phyloP scores from a whole-genome alignment of 2,329 filamentous ascomycete genomes.

The Neophaeococcomyces mojaviensis region DNA sequence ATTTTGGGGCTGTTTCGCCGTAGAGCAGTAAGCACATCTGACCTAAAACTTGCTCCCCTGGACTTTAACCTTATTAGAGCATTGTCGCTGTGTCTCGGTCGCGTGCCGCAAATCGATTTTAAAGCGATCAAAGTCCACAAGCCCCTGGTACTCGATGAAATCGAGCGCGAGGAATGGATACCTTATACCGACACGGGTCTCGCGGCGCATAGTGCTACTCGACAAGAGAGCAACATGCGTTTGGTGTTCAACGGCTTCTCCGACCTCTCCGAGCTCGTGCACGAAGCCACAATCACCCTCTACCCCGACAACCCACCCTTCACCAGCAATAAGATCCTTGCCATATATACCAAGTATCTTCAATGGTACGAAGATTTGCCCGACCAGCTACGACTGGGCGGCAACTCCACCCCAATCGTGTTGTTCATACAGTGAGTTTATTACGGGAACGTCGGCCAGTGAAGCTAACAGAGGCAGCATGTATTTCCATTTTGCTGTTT shows the following conservation, averaged over 20 bases:
- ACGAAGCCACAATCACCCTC: slow-evolving; percentile 1
- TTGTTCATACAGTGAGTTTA: slow-evolving; percentile 8
- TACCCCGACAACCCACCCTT: neutral
- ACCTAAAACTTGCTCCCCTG: neutral
- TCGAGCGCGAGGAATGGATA: slow-evolving; percentile 7
- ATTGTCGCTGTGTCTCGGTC: slow-evolving; percentile 3
- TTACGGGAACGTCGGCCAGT: neutral
- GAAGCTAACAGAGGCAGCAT: slow-evolving; percentile 4
- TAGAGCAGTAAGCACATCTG: slow-evolving; percentile 6
- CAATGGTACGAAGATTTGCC: slow-evolving; percentile 7
- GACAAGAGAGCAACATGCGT: slow-evolving; percentile 3
- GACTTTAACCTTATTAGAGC: slow-evolving; percentile 1
- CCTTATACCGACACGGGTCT: slow-evolving; percentile 5
- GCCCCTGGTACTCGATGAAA: slow-evolving; percentile 8
- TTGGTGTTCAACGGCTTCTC: slow-evolving; percentile 6
- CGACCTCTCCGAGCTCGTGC: slow-evolving; percentile 5
- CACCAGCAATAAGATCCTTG: neutral
- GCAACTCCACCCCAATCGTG: slow-evolving; percentile 7
- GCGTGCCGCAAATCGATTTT: neutral
- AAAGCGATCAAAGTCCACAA: neutral
- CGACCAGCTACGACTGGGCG: slow-evolving; percentile 6
- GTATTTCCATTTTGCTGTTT: slow-evolving; percentile 6
- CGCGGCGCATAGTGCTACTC: neutral
- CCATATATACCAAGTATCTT: slow-evolving; percentile 6
- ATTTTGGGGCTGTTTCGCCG: slow-evolving; percentile 9